Base-by-base conservation (phyloP, 768 basidiomycete species). In the Melanogaster broomeanus region DNA sequence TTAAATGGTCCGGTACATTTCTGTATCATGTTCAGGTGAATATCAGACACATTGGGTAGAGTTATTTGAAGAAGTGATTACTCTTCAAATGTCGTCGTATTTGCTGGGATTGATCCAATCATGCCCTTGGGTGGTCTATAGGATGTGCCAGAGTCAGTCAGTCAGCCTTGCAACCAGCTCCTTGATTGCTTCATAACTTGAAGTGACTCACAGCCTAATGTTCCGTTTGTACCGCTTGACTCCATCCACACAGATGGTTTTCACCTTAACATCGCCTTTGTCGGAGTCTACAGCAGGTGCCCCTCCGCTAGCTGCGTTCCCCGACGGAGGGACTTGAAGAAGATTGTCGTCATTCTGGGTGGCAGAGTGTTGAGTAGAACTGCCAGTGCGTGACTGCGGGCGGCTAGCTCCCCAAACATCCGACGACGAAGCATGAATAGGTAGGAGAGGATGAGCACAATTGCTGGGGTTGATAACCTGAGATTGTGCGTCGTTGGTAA, bases 151-250 rank as follows among this genome's bases (percentile, higher is more conserved):
- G n/a, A n/a, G n/a, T n/a, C n/a, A 30, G 30, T 30, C 6, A 51
- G 12, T 47, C 28, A 38, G 12, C 7, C 48, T 48, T 9, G 22
- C 24, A 30, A 12, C 30, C 11, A 21, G 18, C 6, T n/a, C 28
- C 1, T 4, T n/a, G 24, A 39, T 12, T 10, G 10, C 21, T 6
- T 48, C 2, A 28, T n/a, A n/a, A n/a, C n/a, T n/a, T n/a, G n/a
- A n/a, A n/a, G n/a, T n/a, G n/a, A n/a, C 51, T 38, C 24, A 52
- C 51, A 52, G 19, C n/a, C 9, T 11, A 11, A 35, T 35, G 8
- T 18, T 15, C 24, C 51, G 48, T 8, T 52, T 5, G n/a, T 52
- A 52, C 34, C 45, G 33, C 15, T 37, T 33, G 8, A 52, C 38
- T 7, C 38, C 28, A 39, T 33, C 37, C 21, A 28, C 28, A 3